Evolutionary conservation across 2,329 filamentous ascomycete genomes (phyloP).

Genomic region (Orbilia quercus): DNA sequence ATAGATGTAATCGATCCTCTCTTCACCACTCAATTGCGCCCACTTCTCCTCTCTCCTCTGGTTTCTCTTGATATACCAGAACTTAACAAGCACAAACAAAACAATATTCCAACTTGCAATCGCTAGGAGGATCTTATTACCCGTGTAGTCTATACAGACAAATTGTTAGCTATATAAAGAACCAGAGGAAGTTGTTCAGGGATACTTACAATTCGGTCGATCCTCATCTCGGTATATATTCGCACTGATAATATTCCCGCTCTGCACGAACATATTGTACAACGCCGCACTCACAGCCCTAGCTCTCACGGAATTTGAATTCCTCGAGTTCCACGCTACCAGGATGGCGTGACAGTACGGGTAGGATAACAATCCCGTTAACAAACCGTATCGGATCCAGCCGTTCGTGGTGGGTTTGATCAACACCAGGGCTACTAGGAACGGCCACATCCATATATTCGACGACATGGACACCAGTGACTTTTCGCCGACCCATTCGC

Average conservation of each 20-base stretch:
- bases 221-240: constrained; percentile 71
- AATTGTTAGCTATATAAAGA: neutral
- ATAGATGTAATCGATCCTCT: constrained; percentile 66
- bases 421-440: constrained; percentile 65
- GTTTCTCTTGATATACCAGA: constrained; percentile 67
- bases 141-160: constrained; percentile 62
- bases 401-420: constrained; percentile 62
- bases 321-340: constrained; percentile 66
- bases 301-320: constrained; percentile 67
- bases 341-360: constrained; percentile 68
- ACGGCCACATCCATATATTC: constrained; percentile 68
- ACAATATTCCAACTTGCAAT: constrained; percentile 67
- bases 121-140: constrained; percentile 67
- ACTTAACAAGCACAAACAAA: constrained; percentile 65
- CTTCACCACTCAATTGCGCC: constrained; percentile 65
- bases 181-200: neutral
- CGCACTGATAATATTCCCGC: constrained; percentile 64
- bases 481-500: constrained; percentile 65
- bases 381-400: constrained; percentile 65
- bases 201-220: constrained; percentile 65
- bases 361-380: constrained; percentile 65
- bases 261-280: constrained; percentile 68
- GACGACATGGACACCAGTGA: constrained; percentile 65
- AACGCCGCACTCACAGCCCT: constrained; percentile 66
- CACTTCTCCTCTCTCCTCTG: constrained; percentile 65